Base-by-base conservation (phyloP, 495 filamentous ascomycete genomes). In the Xylaria scruposa region DNA sequence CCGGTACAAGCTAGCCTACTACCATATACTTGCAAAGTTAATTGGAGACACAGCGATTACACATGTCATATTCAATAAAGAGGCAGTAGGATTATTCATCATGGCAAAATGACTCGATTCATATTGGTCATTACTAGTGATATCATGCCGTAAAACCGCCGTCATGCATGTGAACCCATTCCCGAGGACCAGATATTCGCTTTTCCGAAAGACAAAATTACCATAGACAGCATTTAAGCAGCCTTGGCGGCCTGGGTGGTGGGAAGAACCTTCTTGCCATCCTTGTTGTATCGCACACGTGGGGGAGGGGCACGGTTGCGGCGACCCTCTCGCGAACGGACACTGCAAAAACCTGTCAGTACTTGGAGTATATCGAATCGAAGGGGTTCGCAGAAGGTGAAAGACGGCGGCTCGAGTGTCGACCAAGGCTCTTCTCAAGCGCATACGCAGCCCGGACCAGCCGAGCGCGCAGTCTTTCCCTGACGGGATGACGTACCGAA, bases 221-320 rank as follows among this genome's bases (percentile, higher is more conserved):
- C 72, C 46, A 72, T 70, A 68, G 51, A 63, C 29, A 72, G 71
- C 71, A 36, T 72, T 76, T 78, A 79, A 54, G 76, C 72, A 56
- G 46, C 80, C 83, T 86, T 87, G 73, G 81, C 78, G 75, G 76
- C 62, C 70, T 71, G 70, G 78, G 95, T 92, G 83, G 93, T 94
- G 71, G 97, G 95, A 85, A 90, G 93, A 83, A 99, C 90, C 91
- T 98, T 99, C 93, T 99, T 99, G 88, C 96, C 96, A 83, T 99
- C 96, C 91, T 98, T 98, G 91, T 99, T 99, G 92, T 97, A 99
- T 76, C 96, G 89, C 79, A 98, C 94, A 77, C 96, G 89, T 79
- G 96, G 96, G 77, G 96, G 96, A 77, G 96, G 96, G 80, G 96
- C 96, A 85, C 96, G 92, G 92, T 99, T 99, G 85, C 97, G 95